Evolutionary conservation across 2,329 filamentous ascomycete species (phyloP), one percentile per base, ranked within the genome.

Genomic region (Teratosphaeria nubilosa): DNA sequence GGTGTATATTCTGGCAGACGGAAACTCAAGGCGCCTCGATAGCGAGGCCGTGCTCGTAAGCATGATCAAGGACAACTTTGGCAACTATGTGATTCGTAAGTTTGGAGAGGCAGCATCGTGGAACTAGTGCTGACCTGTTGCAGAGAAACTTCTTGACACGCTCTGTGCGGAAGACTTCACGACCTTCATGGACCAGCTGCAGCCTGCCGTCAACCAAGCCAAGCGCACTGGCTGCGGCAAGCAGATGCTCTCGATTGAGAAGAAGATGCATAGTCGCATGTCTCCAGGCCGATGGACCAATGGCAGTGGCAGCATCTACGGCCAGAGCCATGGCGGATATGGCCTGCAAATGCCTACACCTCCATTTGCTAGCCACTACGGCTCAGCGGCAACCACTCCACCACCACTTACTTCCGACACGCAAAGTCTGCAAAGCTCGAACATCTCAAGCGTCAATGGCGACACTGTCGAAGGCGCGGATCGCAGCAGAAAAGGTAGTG

Each of bases 51-150:
- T 85, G n/a, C 76, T 97, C 41, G 80, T 87, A 61, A 78, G 82
- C 24, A 80, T 96, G 74, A 91, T 96, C 80, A 88, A 86, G 63
- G 92, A 99, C 70, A 87, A 90, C 63, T 97, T 86, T 71, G 94
- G 90, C 60, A 99, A 99, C 73, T 99, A 97, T 70, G 92, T 97
- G 5, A 87, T 97, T 61, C 92, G 91, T 95, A 83, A 84, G 90
- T 84, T 7, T 13, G 31, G 16, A 9, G 20, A 14, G 25, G 25
- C 31, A 20, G 56, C 27, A 50, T 53, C 27, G 20, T 3, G 16
- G 31, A n/a, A n/a, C 11, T 37, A 52, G 20, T 51, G 56, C 64
- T 69, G 57, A 68, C 59, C 11, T 20, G 37, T 5, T 4, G 31
- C 69, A 95, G 90, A 96, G 76, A 95, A 91, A 76, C 80, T 96